Evolutionary conservation across 768 basidiomycete species (phyloP).

Genomic region (Pulveroboletus sp.): DNA sequence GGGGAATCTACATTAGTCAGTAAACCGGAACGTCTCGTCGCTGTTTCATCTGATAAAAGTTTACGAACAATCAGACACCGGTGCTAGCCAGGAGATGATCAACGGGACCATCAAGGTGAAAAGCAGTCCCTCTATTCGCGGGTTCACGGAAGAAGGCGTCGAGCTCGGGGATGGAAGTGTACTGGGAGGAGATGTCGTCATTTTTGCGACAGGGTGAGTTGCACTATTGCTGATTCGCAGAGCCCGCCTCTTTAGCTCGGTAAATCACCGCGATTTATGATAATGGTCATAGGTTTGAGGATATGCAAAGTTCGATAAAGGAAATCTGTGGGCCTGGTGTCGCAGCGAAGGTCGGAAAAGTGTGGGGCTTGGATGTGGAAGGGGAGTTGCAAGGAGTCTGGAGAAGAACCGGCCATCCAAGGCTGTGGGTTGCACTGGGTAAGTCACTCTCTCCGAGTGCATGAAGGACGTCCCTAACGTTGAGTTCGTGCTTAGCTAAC

Average conservation of each 20-base stretch:
- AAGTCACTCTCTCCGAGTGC: background rate
- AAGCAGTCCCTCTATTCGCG: constrained; percentile 28
- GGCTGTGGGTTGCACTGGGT: constrained; percentile 30
- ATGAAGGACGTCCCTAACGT: background rate
- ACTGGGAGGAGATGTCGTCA: constrained; percentile 26
- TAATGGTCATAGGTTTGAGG: constrained; percentile 37
- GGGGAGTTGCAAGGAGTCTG: constrained; percentile 50
- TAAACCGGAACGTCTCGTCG: background rate
- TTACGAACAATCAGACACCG: constrained; percentile 25
- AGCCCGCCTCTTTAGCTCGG: background rate
- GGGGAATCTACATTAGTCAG: constrained; percentile 39
- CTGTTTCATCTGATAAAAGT: background rate
- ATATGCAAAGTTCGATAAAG: constrained; percentile 36
- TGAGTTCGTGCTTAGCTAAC: constrained; percentile 12
- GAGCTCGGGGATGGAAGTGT: constrained; percentile 26
- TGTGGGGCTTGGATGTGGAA: constrained; percentile 65
- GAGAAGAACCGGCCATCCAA: constrained; percentile 33
- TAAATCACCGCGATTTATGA: background rate
- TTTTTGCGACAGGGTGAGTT: constrained; percentile 34
- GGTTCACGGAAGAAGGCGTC: constrained; percentile 27
- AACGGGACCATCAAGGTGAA: constrained; percentile 50
- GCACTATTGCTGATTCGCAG: background rate
- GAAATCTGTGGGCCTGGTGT: constrained; percentile 45
- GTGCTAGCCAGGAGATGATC: constrained; percentile 41
- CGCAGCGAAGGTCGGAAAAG: constrained; percentile 41